Evolutionary conservation across 1,284 basidiomycete genomes (phyloP).

Genomic region (Malassezia globosa): DNA sequence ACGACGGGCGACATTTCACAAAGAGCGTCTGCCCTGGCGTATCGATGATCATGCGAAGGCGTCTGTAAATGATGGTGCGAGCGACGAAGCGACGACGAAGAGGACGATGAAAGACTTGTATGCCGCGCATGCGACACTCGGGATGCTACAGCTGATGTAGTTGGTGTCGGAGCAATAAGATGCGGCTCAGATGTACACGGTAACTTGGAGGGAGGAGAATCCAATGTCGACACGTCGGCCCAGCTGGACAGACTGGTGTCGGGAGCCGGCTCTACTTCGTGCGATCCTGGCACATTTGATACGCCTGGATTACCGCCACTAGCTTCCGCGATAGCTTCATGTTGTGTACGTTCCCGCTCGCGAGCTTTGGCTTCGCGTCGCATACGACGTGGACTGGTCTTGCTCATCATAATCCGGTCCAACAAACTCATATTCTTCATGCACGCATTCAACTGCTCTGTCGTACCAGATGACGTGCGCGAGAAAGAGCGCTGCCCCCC

Average conservation of each 20-base stretch:
- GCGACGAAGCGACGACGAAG: neutral
- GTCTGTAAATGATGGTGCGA: constrained; percentile 6
- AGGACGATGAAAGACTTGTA: neutral
- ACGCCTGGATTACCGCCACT: too few relatives aligned
- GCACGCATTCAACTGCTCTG: constrained; percentile 24
- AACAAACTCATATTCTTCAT: constrained; percentile 38
- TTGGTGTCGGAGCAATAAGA: too few relatives aligned
- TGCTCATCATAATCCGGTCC: constrained; percentile 39
- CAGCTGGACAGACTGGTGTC: constrained; percentile 10
- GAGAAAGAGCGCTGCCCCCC: constrained; percentile 21
- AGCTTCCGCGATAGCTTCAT: neutral
- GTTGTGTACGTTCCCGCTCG: constrained; percentile 10
- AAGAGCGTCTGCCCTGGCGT: neutral
- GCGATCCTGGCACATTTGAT: neutral
- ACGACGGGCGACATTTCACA: neutral
- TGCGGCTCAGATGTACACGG: too few relatives aligned
- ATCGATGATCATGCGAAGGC: constrained; percentile 1
- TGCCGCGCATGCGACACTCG: constrained; percentile 35
- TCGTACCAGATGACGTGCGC: neutral
- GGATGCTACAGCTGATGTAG: neutral
- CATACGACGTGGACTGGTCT: constrained; percentile 34
- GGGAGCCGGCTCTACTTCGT: neutral
- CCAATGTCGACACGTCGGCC: constrained; percentile 7
- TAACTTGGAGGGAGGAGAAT: too few relatives aligned
- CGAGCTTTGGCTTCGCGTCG: constrained; percentile 32